Evolutionary conservation across 192 early-diverging fungal species (phyloP).

Genomic region (Coemansia sp.): DNA sequence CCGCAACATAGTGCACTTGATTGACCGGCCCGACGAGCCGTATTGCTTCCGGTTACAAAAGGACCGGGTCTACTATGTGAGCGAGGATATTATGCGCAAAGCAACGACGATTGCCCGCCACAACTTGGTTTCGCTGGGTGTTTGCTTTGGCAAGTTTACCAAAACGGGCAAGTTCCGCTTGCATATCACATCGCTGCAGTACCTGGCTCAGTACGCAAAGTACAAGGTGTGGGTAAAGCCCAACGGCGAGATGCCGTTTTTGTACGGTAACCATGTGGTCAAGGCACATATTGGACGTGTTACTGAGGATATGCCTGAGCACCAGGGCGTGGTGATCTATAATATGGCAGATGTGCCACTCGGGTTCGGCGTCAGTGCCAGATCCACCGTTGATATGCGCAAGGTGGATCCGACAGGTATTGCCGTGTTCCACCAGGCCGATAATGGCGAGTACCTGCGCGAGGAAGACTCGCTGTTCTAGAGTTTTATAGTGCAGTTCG

Average conservation of each 20-base stretch:
- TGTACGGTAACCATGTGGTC: conserved; percentile 97
- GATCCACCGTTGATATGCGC: conserved; percentile 86
- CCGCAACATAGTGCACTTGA: conserved; percentile 90
- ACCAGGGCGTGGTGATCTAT: conserved; percentile 93
- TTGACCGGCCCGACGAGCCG: conserved; percentile 93
- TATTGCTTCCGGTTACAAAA: conserved; percentile 95
- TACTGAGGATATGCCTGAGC: conserved; percentile 97
- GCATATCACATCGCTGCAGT: conserved; percentile 89
- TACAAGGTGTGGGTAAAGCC: conserved; percentile 99
- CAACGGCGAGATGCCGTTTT: conserved; percentile 97
- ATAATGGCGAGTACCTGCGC: conserved; percentile 95
- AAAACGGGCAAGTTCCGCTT: conserved; percentile 96
- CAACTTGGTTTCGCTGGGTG: conserved; percentile 84
- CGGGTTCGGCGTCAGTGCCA: conserved; percentile 95
- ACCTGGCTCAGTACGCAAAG: conserved; percentile 92
- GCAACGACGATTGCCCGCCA: conserved; percentile 80
- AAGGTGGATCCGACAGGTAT: conserved; percentile 94
- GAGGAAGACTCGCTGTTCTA: conserved; percentile 75
- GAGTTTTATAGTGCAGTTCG: neutral
- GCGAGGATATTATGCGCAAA: conserved; percentile 88
- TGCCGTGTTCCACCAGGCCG: conserved; percentile 94
- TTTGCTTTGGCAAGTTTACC: conserved; percentile 99
- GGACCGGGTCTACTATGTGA: conserved; percentile 94
- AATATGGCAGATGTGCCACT: conserved; percentile 92
- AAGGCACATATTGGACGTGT: conserved; percentile 97